Percentiles rank a stretch among this genome's conserved stretches.
Evolutionary conservation across 768 basidiomycete genomes (phyloP).

Genomic region (Pleurotus ostreatus): DNA sequence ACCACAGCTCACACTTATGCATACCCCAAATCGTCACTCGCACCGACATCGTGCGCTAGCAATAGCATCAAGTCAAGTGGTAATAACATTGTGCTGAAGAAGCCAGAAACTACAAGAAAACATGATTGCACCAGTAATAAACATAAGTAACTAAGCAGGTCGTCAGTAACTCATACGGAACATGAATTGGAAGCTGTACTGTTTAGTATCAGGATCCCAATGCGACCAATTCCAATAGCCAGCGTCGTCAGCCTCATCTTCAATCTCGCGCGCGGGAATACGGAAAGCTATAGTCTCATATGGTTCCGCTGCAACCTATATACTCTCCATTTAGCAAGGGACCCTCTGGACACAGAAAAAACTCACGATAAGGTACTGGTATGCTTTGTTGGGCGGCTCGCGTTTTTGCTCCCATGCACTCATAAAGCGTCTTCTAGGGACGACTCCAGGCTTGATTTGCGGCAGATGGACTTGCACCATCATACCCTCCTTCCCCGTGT

Average conservation of each 20-base stretch:
- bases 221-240: constrained; percentile 97
- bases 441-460: constrained; percentile 83
- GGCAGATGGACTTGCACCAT: constrained; percentile 97
- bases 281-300: constrained; percentile 99
- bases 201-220: constrained; percentile 99
- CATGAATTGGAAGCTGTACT: constrained; percentile 98
- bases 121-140: too few species aligned
- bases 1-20: too few species aligned
- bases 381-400: constrained; percentile 92
- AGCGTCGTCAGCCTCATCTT: constrained; percentile 88
- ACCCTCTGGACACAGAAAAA: constrained; percentile 23
- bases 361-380: constrained; percentile 95
- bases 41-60: too few species aligned
- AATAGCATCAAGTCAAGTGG: too few species aligned
- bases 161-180: constrained; percentile 56
- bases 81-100: too few species aligned
- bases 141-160: background rate
- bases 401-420: constrained; percentile 96
- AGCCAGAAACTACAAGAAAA: too few species aligned
- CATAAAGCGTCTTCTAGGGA: constrained; percentile 91
- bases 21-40: too few species aligned
- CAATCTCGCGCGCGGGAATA: constrained; percentile 94
- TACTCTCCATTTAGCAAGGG: constrained; percentile 1
- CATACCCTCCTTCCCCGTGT: constrained; percentile 92
- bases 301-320: constrained; percentile 95